These are phyloP conservation scores for Scalesia atractyloides DNA, from an alignment of 129 eudicot species.

Conservation along the genomic window DNA sequence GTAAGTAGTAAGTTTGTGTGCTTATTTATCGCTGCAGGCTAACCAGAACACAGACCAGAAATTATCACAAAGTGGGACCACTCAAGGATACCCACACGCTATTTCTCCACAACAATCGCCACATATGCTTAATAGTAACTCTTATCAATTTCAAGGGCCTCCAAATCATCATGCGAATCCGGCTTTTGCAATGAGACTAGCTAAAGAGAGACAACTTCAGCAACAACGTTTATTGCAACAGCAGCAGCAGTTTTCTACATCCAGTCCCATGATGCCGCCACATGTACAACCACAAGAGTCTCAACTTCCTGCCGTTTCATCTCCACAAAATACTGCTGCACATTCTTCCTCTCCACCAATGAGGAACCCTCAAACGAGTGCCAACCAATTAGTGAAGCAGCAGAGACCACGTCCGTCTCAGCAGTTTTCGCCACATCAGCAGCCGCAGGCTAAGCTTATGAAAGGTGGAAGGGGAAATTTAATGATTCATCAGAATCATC, in stretches of 20 bases:
- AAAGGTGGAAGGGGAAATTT: conserved; percentile 68
- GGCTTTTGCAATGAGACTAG: conserved; percentile 66
- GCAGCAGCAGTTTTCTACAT: conserved; percentile 59
- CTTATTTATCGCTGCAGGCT: conserved; percentile 48
- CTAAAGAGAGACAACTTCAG: conserved; percentile 72
- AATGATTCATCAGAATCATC: conserved; percentile 52
- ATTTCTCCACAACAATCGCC: conserved; percentile 69
- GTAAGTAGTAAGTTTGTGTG: conserved; percentile 10
- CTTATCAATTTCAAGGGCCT: conserved; percentile 72
- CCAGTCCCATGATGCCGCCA: conserved; percentile 61
- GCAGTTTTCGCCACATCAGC: conserved; percentile 67
- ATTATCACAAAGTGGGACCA: conserved; percentile 52
- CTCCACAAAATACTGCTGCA: conserved; percentile 58
- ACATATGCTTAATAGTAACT: conserved; percentile 45
- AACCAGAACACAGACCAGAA: conserved; percentile 64
- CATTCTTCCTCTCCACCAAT: conserved; percentile 62
- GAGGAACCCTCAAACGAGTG: conserved; percentile 54
- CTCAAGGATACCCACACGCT: conserved; percentile 54
- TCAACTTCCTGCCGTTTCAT: conserved; percentile 63
- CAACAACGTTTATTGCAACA: conserved; percentile 70
- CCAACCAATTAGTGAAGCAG: conserved; percentile 60
- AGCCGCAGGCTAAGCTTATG: conserved; percentile 54
- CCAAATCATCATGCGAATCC: conserved; percentile 61
- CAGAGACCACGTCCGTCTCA: conserved; percentile 56
- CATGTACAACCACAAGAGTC: conserved; percentile 56